Evolutionary conservation across 169 alveolate species (phyloP).

Genomic region (Plasmodium inui): DNA sequence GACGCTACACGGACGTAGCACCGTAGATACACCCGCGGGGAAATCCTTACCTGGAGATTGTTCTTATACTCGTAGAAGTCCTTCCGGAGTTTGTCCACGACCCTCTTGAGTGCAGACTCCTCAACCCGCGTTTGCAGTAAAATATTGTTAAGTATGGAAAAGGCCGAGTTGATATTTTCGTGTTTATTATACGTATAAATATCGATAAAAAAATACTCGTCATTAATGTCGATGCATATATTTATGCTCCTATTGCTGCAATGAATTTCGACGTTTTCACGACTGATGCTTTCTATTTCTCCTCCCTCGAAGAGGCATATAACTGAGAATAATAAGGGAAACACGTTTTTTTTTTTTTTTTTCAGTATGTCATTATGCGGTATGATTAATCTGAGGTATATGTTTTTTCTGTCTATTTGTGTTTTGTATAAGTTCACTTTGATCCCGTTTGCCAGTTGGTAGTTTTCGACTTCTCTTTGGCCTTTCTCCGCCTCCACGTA

Average conservation of each 20-base stretch:
- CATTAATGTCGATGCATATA: constrained; percentile 83
- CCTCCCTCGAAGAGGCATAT: constrained; percentile 90
- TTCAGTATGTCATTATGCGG: constrained; percentile 67
- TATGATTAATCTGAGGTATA: constrained; percentile 50
- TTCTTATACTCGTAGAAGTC: constrained; percentile 82
- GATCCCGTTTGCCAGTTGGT: constrained; percentile 43
- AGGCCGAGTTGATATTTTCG: constrained; percentile 62
- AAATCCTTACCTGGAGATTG: constrained; percentile 67
- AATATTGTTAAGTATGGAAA: constrained; percentile 53
- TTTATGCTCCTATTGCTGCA: constrained; percentile 85
- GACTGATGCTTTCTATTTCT: constrained; percentile 84
- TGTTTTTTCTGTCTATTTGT: constrained; percentile 41
- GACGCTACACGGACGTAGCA: background rate
- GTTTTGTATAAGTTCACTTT: constrained; percentile 62
- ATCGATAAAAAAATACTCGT: constrained; percentile 85
- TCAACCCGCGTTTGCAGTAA: constrained; percentile 56
- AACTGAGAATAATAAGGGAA: constrained; percentile 48
- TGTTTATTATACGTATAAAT: constrained; percentile 78
- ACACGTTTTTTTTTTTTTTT: constrained; percentile 29
- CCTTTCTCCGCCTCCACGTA: constrained; percentile 2
- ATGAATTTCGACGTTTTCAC: constrained; percentile 88
- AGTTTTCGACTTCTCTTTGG: constrained; percentile 45
- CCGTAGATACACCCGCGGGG: background rate
- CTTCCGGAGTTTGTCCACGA: constrained; percentile 79
- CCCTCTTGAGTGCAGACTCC: constrained; percentile 72